phyloP scores from a whole-genome alignment of 2,329 filamentous ascomycete species.

The Sporothrix dimorphospora region DNA sequence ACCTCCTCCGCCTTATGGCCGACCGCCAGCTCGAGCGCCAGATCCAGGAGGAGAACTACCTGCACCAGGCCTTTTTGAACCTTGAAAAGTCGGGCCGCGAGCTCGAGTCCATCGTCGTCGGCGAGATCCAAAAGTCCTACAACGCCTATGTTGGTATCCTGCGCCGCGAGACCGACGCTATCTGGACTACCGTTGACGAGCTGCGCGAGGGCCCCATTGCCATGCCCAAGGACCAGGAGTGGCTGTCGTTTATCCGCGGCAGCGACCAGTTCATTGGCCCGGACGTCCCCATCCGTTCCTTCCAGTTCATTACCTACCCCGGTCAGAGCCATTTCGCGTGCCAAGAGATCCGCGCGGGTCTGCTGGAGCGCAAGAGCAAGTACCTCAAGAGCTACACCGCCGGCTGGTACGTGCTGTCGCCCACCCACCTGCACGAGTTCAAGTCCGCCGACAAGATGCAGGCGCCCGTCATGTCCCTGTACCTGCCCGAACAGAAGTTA shows the following conservation, averaged over 20 bases:
- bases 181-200: slow-evolving; percentile 76
- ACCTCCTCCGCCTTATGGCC: slow-evolving; percentile 80
- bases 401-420: slow-evolving; percentile 95
- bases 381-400: slow-evolving; percentile 97
- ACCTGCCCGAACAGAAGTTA: slow-evolving; percentile 91
- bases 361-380: slow-evolving; percentile 97
- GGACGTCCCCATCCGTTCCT: slow-evolving; percentile 72
- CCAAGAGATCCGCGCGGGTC: slow-evolving; percentile 83
- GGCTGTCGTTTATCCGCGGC: slow-evolving; percentile 77
- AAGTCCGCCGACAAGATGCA: slow-evolving; percentile 95
- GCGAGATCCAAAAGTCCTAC: slow-evolving; percentile 97
- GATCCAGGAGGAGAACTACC: slow-evolving; percentile 94
- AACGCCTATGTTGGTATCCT: slow-evolving; percentile 90
- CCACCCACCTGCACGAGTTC: slow-evolving; percentile 97
- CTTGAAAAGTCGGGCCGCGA: slow-evolving; percentile 92
- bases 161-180: slow-evolving; percentile 85
- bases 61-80: slow-evolving; percentile 94
- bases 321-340: slow-evolving; percentile 82
- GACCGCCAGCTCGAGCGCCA: slow-evolving; percentile 91
- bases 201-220: slow-evolving; percentile 81
- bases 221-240: slow-evolving; percentile 95
- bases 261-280: slow-evolving; percentile 90
- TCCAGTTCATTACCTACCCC: slow-evolving; percentile 87
- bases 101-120: slow-evolving; percentile 93
- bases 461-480: slow-evolving; percentile 93